Percentiles rank a stretch among this genome's conserved stretches.
phyloP scores from a whole-genome alignment of 2,329 filamentous ascomycete genomes.

The Albifimbria verrucaria region DNA sequence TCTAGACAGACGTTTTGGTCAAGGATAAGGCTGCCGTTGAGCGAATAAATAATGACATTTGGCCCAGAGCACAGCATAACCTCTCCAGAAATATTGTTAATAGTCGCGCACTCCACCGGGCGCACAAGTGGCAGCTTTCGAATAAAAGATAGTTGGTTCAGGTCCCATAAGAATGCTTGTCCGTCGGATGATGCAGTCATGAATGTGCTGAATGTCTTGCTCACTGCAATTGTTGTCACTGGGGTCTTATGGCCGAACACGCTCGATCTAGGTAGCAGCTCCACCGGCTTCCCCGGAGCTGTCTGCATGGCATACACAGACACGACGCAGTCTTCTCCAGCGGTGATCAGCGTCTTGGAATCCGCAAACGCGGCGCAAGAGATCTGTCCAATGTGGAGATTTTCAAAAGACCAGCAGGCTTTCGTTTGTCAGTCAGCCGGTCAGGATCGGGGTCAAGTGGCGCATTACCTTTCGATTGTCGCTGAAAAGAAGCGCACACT shows the following conservation, averaged over 20 bases:
- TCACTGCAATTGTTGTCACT: constrained; percentile 78
- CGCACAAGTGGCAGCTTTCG: constrained; percentile 63
- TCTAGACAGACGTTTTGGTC: constrained; percentile 74
- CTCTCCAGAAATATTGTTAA: constrained; percentile 89
- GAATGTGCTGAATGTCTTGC: constrained; percentile 83
- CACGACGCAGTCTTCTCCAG: constrained; percentile 87
- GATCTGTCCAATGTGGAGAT: constrained; percentile 87
- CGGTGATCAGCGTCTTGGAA: constrained; percentile 85
- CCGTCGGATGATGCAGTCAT: constrained; percentile 81
- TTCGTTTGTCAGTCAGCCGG: constrained; percentile 22
- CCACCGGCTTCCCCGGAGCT: constrained; percentile 64
- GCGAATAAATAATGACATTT: constrained; percentile 73
- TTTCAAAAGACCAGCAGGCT: constrained; percentile 85
- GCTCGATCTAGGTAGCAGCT: constrained; percentile 73
- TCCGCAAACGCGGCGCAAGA: constrained; percentile 82
- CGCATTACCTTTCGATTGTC: constrained; percentile 68
- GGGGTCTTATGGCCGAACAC: constrained; percentile 88
- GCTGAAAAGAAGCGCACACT: constrained; percentile 87
- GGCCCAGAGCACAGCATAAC: constrained; percentile 80
- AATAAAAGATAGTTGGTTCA: constrained; percentile 86
- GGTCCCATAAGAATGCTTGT: constrained; percentile 85
- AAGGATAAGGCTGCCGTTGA: constrained; percentile 82
- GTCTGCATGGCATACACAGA: constrained; percentile 75
- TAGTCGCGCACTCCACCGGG: constrained; percentile 68
- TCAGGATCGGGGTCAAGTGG: constrained; percentile 3